These are phyloP conservation scores for Herpomyces periplanetae DNA, from an alignment of 2,329 filamentous ascomycete genomes.

Conservation along the genomic window DNA sequence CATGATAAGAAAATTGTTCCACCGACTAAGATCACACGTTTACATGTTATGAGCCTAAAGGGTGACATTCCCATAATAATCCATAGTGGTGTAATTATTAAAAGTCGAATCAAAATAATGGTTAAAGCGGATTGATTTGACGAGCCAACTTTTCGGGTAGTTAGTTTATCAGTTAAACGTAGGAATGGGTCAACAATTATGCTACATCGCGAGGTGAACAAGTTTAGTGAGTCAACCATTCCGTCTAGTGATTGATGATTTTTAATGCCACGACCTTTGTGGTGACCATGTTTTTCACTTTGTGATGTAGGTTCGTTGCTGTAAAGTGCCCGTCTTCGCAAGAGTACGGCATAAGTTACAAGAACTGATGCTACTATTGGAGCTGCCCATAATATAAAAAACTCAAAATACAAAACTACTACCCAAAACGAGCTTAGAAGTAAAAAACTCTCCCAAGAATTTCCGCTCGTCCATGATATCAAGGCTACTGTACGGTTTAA, in stretches of 20 bases:
- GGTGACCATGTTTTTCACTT: constrained; percentile 28
- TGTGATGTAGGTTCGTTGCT: constrained; percentile 53
- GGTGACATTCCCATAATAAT: constrained; percentile 42
- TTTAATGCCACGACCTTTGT: too few species aligned
- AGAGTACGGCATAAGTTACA: constrained; percentile 77
- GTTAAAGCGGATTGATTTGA: constrained; percentile 63
- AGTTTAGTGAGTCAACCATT: constrained; percentile 67
- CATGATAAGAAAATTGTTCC: constrained; percentile 62
- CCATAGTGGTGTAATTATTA: constrained; percentile 66
- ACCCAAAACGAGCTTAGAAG: constrained; percentile 57
- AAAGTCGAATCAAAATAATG: constrained; percentile 48
- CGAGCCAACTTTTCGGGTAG: constrained; percentile 55
- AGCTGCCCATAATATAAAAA: constrained; percentile 37
- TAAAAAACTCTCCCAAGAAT: constrained; percentile 89
- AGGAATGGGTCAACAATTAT: constrained; percentile 60
- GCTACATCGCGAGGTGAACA: constrained; percentile 67
- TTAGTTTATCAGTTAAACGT: constrained; percentile 63
- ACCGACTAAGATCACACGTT: constrained; percentile 40
- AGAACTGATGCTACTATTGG: constrained; percentile 44
- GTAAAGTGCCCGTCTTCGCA: too few species aligned
- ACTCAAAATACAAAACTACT: constrained; percentile 44
- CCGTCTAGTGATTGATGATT: constrained; percentile 90
- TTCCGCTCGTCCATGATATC: constrained; percentile 65
- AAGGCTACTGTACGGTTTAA: constrained; percentile 52
- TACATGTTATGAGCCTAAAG: constrained; percentile 45